Base-by-base conservation (phyloP, 176 grass and related monocot species). In the Ensete glaucum region DNA sequence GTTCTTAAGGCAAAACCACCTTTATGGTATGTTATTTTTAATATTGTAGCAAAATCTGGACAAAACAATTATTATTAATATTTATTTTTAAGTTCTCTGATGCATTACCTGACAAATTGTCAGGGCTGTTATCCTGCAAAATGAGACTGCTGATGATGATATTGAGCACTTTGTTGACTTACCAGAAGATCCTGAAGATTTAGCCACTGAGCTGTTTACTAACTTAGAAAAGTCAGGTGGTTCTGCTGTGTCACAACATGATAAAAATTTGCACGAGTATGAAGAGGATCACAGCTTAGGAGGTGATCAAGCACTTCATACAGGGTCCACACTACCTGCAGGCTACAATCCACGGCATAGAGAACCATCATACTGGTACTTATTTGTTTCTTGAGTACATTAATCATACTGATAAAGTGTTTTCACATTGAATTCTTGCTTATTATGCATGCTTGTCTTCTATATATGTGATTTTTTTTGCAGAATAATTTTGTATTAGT, bases 341-440 rank as follows among this genome's bases (percentile, higher is more conserved):
- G 83, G 81, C 65, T 98, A 98, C 74, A 81, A 98, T 78, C 94
- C 90, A 68, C 88, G 86, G 8, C 88, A 93, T 72, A 88, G 94
- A 76, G 94, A 93, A 57, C 94, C 94, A 79, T 91, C 86, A 62
- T 98, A 93, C 84, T 98, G 90, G 94, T 98, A 98, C 73, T 53
- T 48, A 6, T 29, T 26, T 69, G 21, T 24, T 29, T 71, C 11
- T 21, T 27, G 54, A 20, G 1, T 73, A 16, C 6, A 26, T 72
- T 24, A 69, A 11, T 63, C 1, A 43, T 29, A 52, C 52, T 70
- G 20, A 73, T 78, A 52, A 22, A 62, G 9, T 54, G 49, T 10
- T 12, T 19, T 22, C 55, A 75, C 78, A 16, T 77, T 25, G 17
- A 43, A 73, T 57, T 79, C 54, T 89, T 14, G 62, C 80, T 82